Evolutionary conservation across 2,329 filamentous ascomycete genomes (phyloP).

Genomic region (Orbilia javanica): DNA sequence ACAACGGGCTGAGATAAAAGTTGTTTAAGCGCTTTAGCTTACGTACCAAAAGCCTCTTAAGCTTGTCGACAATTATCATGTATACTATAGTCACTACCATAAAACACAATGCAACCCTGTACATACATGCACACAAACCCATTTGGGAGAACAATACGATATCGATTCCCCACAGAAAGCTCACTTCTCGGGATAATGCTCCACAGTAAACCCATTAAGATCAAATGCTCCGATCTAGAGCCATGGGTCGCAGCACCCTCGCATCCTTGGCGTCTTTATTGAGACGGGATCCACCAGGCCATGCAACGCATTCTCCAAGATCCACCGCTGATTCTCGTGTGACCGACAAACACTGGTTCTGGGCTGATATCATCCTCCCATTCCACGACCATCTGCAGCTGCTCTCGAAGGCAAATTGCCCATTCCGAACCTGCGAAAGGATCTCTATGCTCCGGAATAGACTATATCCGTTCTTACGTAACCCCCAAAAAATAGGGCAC

Average conservation of each 20-base stretch:
- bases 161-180: not conserved
- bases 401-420: not conserved
- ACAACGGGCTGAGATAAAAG: constrained; percentile 43
- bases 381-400: not conserved
- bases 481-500: not conserved
- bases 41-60: too few species aligned
- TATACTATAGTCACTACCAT: not conserved
- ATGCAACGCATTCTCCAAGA: not conserved
- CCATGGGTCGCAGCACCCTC: not conserved
- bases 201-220: not conserved
- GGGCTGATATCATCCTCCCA: constrained; percentile 11
- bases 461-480: not conserved
- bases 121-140: not conserved
- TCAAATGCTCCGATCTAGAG: not conserved
- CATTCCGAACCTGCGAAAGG: not conserved
- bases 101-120: not conserved
- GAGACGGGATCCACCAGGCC: constrained; percentile 8
- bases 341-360: constrained; percentile 3
- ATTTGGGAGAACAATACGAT: not conserved
- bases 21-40: too few species aligned
- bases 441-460: not conserved
- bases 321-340: not conserved
- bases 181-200: not conserved
- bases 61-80: not conserved
- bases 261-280: constrained; percentile 11